Base-by-base conservation (phyloP, 257 asterid genomes). In the Scutellaria baicalensis region DNA sequence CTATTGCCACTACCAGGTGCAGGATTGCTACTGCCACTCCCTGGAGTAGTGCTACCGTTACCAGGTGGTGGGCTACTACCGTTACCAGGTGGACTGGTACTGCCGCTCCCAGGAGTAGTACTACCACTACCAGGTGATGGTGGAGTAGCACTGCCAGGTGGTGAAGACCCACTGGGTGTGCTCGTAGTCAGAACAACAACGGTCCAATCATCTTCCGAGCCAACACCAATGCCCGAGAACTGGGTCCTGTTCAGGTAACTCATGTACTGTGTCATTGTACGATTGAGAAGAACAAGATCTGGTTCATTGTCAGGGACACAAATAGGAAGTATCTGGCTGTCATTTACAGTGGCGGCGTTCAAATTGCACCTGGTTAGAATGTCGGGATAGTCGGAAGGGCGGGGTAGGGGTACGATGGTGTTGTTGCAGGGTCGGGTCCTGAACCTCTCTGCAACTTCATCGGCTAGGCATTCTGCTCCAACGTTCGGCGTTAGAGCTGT, bases 401-500 rank as follows among this genome's bases (percentile, higher is more conserved):
- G n/a, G 85, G 78, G 77, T 80, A 66, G 69, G 93, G 47, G 9
- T 84, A 90, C 2, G 66, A 93, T 80, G 5, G 81, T 35, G 88
- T 84, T 88, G 54, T 93, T 85, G 67, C 98, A 93, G 0, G 85
- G 86, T 66, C 84, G 91, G 64, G 72, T 64, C 64, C 73, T 82
- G 75, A 81, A 84, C 54, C 69, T 75, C 60, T 83, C 82, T 0
- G 95, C 95, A 21, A 93, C 18, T 80, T 84, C 91, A 36, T 76
- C 73, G 1, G 97, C 96, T 3, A 93, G 85, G 88, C 98, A 90
- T 35, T 88, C 85, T 23, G 93, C 93, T 31, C 83, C 74, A 43
- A 81, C 86, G 59, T 79, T 81, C 78, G 77, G 72, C 33, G 80
- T 79, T 23, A 93, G 81, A 16, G 78, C 35, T 9, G 92, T 76